Conservation (phyloP, 2,329 filamentous ascomycete genomes). For the Penicillium carneum region DNA sequence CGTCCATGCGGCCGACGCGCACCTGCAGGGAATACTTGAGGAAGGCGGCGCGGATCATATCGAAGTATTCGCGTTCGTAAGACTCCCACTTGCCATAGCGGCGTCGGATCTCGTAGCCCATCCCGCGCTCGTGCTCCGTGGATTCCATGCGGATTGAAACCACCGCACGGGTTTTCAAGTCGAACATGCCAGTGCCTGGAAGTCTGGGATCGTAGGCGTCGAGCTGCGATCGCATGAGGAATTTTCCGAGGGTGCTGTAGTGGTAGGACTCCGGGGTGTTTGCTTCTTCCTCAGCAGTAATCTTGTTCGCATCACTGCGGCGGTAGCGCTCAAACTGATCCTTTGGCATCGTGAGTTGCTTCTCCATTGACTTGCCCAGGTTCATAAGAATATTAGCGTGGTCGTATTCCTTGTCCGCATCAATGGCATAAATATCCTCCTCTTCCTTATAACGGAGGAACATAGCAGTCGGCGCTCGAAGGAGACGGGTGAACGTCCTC, state of each 20-base stretch:
- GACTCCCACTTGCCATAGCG: constrained; percentile 84
- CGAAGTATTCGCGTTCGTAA: constrained; percentile 92
- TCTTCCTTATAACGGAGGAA: constrained; percentile 83
- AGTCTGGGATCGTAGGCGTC: constrained; percentile 87
- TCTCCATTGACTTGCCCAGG: constrained; percentile 95
- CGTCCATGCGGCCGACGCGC: constrained; percentile 97
- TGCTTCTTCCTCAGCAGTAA: constrained; percentile 72
- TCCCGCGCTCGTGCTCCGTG: constrained; percentile 71
- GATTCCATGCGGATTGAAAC: constrained; percentile 90
- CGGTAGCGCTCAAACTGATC: constrained; percentile 87
- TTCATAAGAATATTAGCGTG: constrained; percentile 84
- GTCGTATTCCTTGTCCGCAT: constrained; percentile 93
- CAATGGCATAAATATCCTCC: constrained; percentile 88
- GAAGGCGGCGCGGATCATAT: constrained; percentile 94
- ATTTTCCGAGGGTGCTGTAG: constrained; percentile 84
- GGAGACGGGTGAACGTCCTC: constrained; percentile 74
- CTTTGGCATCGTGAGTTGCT: constrained; percentile 82
- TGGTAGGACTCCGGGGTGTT: constrained; percentile 80
- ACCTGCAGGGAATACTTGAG: constrained; percentile 97
- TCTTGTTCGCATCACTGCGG: constrained; percentile 69
- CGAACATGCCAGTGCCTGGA: constrained; percentile 91
- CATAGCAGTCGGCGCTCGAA: constrained; percentile 75
- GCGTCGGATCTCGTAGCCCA: constrained; percentile 84
- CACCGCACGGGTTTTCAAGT: constrained; percentile 93
- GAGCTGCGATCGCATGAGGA: constrained; percentile 92